Base-by-base conservation (phyloP, 768 basidiomycete genomes). In the Serendipita sp. region DNA sequence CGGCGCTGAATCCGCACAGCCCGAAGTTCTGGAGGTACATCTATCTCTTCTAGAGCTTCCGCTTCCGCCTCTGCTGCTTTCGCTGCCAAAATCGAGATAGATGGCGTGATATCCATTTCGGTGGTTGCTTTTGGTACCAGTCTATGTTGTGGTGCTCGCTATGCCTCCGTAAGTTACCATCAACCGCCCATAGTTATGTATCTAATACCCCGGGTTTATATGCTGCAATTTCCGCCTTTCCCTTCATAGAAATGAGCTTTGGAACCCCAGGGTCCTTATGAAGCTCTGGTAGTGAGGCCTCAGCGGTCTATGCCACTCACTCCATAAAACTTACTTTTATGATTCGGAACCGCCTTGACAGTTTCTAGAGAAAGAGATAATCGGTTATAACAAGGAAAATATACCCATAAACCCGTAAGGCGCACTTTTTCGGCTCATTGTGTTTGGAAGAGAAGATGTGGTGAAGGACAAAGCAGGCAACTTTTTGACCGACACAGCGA, bases 221-320 rank as follows among this genome's bases (percentile, higher is more conserved):
- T 18, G 53, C 48, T 30, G 41, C 38, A 41, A 15, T 62, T 56
- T 80, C 66, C 79, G 76, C 18, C 78, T 76, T 73, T 72, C 76
- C 75, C 75, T 89, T 89, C 56, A 88, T 75, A 74, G 83, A 79
- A 15, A 89, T 86, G 1, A 95, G 80, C 70, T 87, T 84, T 3
- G 92, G 92, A 1, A 96, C 77, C 16, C 92, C 93, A 41, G 89
- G 88, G 72, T 95, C 92, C 71, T 90, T 93, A 75, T 88, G 92
- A 45, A 92, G 76, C 71, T 88, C 90, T 92, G 56, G 2, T 47
- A 28, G n/a, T 37, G 10, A 8, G 7, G 56, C 7, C 38, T 60
- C 16, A 60, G n/a, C 35, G n/a, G 48, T 60, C 56, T 60, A 35
- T 32, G 35, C 16, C 35, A 32, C 35, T 32, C 56, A 32, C 48